Percentiles rank a stretch among this genome's conserved stretches.
Evolutionary conservation across 345 rosid species (phyloP).

Genomic region (Linum lewisii): DNA sequence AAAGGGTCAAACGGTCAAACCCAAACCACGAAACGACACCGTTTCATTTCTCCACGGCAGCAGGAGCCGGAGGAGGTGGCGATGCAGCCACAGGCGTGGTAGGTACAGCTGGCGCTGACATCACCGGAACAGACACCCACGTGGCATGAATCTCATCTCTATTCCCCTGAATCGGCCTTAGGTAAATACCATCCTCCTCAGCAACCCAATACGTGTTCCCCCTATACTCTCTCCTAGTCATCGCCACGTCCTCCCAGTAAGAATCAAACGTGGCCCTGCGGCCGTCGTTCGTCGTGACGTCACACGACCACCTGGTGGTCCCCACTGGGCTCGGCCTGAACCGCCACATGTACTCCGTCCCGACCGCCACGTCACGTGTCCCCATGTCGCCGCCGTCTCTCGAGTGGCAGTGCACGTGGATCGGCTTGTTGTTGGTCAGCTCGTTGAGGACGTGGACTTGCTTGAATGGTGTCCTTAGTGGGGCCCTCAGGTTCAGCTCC

Average conservation of each 20-base stretch:
- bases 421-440: neutral
- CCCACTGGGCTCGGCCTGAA: neutral
- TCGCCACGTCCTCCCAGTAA: neutral
- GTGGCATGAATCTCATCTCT: neutral
- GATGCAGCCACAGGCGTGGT: no score
- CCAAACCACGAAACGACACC: no score
- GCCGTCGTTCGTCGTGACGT: neutral
- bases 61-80: no score
- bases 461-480: neutral
- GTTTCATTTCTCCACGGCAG: no score
- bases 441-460: conserved; percentile 1
- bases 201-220: neutral
- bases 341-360: neutral
- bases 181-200: neutral
- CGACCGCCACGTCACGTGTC: neutral
- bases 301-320: neutral
- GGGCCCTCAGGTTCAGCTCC: neutral
- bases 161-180: neutral
- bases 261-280: neutral
- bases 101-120: no score
- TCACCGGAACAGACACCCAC: neutral
- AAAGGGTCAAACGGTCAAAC: no score
- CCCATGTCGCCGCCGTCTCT: neutral
- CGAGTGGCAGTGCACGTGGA: neutral
- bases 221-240: neutral